Percentiles rank a stretch among this genome's conserved stretches.
phyloP scores from a whole-genome alignment of 1,139 yeast species.

The Nadsonia commutata region DNA sequence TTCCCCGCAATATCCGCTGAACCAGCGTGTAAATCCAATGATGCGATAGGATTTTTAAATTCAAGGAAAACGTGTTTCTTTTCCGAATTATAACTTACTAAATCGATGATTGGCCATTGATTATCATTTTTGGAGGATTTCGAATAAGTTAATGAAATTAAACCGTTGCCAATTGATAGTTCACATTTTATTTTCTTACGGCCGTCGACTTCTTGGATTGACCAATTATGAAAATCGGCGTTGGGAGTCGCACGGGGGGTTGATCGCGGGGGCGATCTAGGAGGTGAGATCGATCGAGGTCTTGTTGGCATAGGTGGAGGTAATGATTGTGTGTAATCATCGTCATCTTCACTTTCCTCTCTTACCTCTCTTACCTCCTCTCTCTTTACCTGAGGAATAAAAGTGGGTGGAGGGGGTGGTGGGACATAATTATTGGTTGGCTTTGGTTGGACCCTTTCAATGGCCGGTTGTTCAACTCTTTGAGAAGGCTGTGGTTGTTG shows the following conservation, averaged over 20 bases:
- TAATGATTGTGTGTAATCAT: background rate
- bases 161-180: constrained; percentile 43
- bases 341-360: background rate
- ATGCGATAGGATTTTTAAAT: constrained; percentile 61
- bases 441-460: background rate
- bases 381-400: background rate
- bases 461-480: background rate
- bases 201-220: constrained; percentile 81
- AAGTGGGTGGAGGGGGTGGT: background rate
- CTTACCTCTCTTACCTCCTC: background rate
- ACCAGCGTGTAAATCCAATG: constrained; percentile 81
- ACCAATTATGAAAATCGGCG: constrained; percentile 53
- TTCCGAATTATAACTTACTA: constrained; percentile 61
- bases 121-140: constrained; percentile 31
- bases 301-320: background rate
- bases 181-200: constrained; percentile 62
- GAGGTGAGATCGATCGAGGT: background rate
- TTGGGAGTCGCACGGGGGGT: background rate
- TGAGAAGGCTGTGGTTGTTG: background rate
- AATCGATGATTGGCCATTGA: constrained; percentile 67
- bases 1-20: constrained; percentile 78
- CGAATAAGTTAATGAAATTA: constrained; percentile 40
- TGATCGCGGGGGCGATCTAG: background rate
- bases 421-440: background rate
- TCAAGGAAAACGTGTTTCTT: constrained; percentile 89